These are phyloP conservation scores for Corallochytrium limacisporum DNA, from an alignment of 78 protist species.

Conservation along the genomic window DNA sequence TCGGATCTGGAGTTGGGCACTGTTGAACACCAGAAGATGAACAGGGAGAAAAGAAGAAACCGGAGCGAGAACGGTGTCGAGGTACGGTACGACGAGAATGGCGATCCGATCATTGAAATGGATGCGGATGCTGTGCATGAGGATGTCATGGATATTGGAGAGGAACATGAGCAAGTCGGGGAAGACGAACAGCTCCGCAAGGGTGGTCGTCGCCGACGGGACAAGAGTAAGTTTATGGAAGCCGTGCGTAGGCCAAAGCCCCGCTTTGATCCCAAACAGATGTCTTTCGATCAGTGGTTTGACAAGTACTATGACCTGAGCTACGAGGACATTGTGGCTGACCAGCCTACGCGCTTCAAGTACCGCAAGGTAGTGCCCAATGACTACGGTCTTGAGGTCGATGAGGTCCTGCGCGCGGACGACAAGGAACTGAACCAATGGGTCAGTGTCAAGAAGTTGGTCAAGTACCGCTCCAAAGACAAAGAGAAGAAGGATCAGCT, in stretches of 20 bases:
- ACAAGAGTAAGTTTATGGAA: neutral
- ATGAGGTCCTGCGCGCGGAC: slow-evolving; percentile 20
- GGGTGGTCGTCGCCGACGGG: neutral
- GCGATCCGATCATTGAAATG: neutral
- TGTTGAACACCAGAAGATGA: neutral
- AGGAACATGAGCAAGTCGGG: neutral
- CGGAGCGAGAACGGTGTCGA: neutral
- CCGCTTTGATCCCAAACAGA: neutral
- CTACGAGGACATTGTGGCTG: slow-evolving; percentile 18
- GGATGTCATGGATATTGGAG: neutral
- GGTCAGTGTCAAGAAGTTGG: slow-evolving; percentile 23
- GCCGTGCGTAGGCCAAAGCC: neutral
- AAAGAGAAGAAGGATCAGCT: too few relatives aligned
- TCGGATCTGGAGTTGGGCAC: neutral
- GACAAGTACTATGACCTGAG: slow-evolving; percentile 11
- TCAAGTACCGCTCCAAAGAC: neutral
- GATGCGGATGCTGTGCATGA: neutral
- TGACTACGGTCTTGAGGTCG: slow-evolving; percentile 14
- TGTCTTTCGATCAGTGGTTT: neutral
- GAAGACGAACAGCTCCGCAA: neutral
- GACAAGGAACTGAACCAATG: slow-evolving; percentile 29
- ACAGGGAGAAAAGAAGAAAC: neutral
- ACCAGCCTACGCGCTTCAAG: slow-evolving; percentile 31
- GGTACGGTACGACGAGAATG: neutral
- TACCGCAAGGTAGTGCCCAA: slow-evolving; percentile 35